Evolutionary conservation across 2,329 filamentous ascomycete species (phyloP).

Genomic region (Penicillium sp.): DNA sequence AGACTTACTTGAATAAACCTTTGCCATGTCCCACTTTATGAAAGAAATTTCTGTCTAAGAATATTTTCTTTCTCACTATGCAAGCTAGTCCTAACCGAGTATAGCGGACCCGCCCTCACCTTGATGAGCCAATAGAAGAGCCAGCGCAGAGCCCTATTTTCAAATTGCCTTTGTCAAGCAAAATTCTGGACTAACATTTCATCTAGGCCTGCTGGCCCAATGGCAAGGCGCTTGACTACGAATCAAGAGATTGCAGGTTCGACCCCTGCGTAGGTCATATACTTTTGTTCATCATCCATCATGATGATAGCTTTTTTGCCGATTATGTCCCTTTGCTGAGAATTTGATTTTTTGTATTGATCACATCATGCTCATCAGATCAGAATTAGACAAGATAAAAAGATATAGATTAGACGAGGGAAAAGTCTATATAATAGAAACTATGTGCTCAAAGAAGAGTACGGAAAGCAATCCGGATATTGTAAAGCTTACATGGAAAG

Average conservation of each 20-base stretch:
- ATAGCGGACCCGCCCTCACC: not conserved
- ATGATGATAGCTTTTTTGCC: not conserved
- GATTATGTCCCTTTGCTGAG: not conserved
- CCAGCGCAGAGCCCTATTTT: not conserved
- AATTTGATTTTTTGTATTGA: not conserved
- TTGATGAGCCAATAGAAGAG: not conserved
- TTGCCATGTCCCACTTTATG: not conserved
- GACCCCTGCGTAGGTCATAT: slow-evolving; percentile 46
- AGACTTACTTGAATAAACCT: not conserved
- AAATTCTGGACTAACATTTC: not conserved
- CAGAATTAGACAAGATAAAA: too few species aligned
- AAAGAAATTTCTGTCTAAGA: not conserved
- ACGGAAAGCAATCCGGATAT: not conserved
- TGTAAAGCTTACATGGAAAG: not conserved
- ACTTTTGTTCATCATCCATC: slow-evolving; percentile 9
- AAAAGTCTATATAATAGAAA: not conserved
- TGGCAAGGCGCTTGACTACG: slow-evolving; percentile 58
- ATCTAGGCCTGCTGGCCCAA: slow-evolving; percentile 46
- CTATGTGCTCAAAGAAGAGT: not conserved
- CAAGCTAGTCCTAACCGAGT: not conserved
- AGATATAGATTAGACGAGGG: not conserved
- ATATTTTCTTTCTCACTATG: not conserved
- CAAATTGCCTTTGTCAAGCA: not conserved
- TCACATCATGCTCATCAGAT: not conserved
- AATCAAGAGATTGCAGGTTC: slow-evolving; percentile 58